Base-by-base conservation (phyloP, 768 basidiomycete genomes). In the Strobilomyces confusus region DNA sequence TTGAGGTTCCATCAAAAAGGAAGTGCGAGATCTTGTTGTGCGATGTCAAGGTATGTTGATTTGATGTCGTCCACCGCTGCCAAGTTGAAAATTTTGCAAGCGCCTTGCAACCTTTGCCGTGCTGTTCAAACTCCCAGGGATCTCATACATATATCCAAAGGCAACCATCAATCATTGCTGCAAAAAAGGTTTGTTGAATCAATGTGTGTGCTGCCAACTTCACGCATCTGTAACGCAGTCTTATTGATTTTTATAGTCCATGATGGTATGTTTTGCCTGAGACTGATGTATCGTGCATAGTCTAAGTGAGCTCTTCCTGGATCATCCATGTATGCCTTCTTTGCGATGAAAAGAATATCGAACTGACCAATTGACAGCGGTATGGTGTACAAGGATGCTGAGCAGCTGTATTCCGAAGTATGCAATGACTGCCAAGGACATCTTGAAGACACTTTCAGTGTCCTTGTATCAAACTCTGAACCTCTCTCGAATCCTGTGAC, bases 301-400 rank as follows among this genome's bases (percentile, higher is more conserved):
- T n/a, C 46, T 64, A 9, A 62, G 29, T 32, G 9, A 8, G 19
- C 37, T 25, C 36, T 5, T 37, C 17, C 33, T 44, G 92, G 92
- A 9, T 93, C 91, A 23, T 82, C 92, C 0, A 93, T 94, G 89
- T 90, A 62, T 64, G 83, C 64, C 20, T n/a, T 12, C 33, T 17
- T 14, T 13, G 9, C 11, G 17, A 9, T 4, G n/a, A 1, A 2
- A 22, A 5, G 42, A 37, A 15, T 8, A 13, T 15, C 9, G 25
- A 32, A 20, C 54, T 63, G 9, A 59, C 22, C 17, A 25, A 36
- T 30, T 32, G 48, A 17, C 53, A 95, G 93, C 50, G 93, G 89
- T 1, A 95, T 98, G 92, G 93, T 94, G 5, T 98, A 98, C 70
- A 87, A 95, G 0, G 97, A 99, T 64, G 93, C 93, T 4, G 92